Evolutionary conservation across 73 alveolate genomes (phyloP), one percentile per base, ranked within the genome.

Genomic region (Symbiodinium pilosum): DNA sequence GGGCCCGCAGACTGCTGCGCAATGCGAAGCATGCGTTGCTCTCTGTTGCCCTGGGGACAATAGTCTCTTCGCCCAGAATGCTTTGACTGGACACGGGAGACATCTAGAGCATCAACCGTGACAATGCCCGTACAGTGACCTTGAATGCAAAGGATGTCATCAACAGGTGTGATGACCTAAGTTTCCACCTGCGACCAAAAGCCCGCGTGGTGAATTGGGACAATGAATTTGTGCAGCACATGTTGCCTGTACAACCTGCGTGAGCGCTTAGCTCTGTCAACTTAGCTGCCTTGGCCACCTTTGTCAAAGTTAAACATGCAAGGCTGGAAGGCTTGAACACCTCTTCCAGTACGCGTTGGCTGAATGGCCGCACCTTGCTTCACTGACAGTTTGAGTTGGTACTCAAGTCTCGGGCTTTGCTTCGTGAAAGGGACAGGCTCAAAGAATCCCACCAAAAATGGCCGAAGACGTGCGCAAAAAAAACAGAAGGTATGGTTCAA

Each of bases 341-440:
- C 86, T 68, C 88, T 91, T 91, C 97, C 77, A 68, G 97, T 91
- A 91, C 24, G 87, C 89, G 26, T 91, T 91, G 75, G 97, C 97
- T 20, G 89, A 69, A 41, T 91, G 97, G n/a, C 97, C 97, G 81
- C 97, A 42, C 97, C 97, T 91, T 28, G 34, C 51, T 12, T 21
- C 30, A 42, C 32, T 34, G n/a, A n/a, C n/a, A n/a, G n/a, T n/a
- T n/a, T n/a, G n/a, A n/a, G n/a, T 28, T 75, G 87, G 16, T 7
- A n/a, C 18, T 75, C 52, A 18, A 47, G 59, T 47, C 6, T 14
- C 14, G 59, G 59, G 14, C 59, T 47, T 47, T 47, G 59, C 59
- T 47, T 14, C 14, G 59, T n/a, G n/a, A n/a, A n/a, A n/a, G n/a
- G n/a, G n/a, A n/a, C n/a, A n/a, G n/a, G n/a, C n/a, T n/a, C n/a